Evolutionary conservation across 495 filamentous ascomycete genomes (phyloP).

Genomic region (Cladorrhinum samala): DNA sequence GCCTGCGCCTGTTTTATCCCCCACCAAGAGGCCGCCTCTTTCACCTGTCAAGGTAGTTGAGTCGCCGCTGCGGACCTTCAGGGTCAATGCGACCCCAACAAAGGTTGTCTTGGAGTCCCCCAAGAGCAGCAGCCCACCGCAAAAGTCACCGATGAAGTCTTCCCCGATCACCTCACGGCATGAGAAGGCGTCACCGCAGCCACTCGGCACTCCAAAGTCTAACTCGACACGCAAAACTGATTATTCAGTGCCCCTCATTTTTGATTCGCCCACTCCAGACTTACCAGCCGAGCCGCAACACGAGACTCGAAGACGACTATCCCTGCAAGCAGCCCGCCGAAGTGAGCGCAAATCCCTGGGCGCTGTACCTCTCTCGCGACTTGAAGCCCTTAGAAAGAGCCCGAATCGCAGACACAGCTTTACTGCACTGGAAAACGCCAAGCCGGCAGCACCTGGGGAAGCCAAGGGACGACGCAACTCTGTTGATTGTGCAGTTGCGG

Average conservation of each 20-base stretch:
- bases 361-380: slow-evolving; percentile 11
- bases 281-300: slow-evolving; percentile 14
- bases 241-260: slow-evolving; percentile 19
- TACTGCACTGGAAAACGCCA: background rate
- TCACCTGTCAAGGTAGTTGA: slow-evolving; percentile 23
- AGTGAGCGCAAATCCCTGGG: slow-evolving; percentile 22
- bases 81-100: slow-evolving; percentile 20
- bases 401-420: slow-evolving; percentile 29
- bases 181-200: background rate
- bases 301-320: slow-evolving; percentile 23
- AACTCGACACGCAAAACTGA: background rate
- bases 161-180: slow-evolving; percentile 1
- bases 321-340: slow-evolving; percentile 23
- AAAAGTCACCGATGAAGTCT: slow-evolving; percentile 18
- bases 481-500: no score
- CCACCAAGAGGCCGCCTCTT: slow-evolving; percentile 16
- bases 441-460: background rate
- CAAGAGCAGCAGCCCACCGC: slow-evolving; percentile 10
- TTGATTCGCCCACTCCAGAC: slow-evolving; percentile 24
- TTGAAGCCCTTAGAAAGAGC: slow-evolving; percentile 10
- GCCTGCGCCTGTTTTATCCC: slow-evolving; percentile 11
- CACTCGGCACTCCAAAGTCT: background rate
- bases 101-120: slow-evolving; percentile 26
- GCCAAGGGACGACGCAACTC: slow-evolving; percentile 18
- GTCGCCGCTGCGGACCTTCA: slow-evolving; percentile 21